phyloP scores from a whole-genome alignment of 2,329 filamentous ascomycete genomes.

The Moelleriella libera region DNA sequence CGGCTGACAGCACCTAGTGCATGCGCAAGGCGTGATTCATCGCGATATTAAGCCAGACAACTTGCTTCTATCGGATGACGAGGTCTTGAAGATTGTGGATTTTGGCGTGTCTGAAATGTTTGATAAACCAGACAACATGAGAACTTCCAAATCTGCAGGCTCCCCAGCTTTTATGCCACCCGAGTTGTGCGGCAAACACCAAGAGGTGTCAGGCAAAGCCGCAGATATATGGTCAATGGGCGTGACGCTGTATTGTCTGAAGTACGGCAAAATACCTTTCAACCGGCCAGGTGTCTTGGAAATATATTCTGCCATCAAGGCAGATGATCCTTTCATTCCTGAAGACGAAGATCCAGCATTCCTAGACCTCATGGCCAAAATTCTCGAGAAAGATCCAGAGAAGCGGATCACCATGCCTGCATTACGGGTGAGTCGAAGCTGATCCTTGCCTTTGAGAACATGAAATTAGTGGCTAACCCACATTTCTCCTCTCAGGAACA shows the following conservation, averaged over 20 bases:
- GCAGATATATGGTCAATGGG: constrained; percentile 99
- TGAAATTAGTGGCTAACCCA: background rate
- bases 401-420: constrained; percentile 74
- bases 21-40: constrained; percentile 88
- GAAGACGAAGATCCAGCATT: constrained; percentile 53
- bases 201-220: constrained; percentile 74
- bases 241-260: constrained; percentile 81
- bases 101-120: constrained; percentile 99
- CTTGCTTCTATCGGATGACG: constrained; percentile 73
- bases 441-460: background rate
- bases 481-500: constrained; percentile 47
- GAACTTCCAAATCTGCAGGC: constrained; percentile 81
- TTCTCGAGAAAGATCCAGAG: constrained; percentile 75
- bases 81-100: constrained; percentile 93
- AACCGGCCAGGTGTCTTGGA: constrained; percentile 67
- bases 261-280: constrained; percentile 81
- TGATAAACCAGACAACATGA: constrained; percentile 72
- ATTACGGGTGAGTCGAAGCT: constrained; percentile 49
- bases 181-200: constrained; percentile 79
- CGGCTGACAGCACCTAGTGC: constrained; percentile 38
- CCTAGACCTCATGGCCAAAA: constrained; percentile 53
- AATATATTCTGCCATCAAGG: constrained; percentile 77
- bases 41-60: constrained; percentile 98
- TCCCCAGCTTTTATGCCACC: constrained; percentile 91
- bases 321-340: constrained; percentile 49